These are phyloP conservation scores for Cryoendolithus antarcticus DNA, from an alignment of 2,329 filamentous ascomycete genomes.

Conservation along the genomic window DNA sequence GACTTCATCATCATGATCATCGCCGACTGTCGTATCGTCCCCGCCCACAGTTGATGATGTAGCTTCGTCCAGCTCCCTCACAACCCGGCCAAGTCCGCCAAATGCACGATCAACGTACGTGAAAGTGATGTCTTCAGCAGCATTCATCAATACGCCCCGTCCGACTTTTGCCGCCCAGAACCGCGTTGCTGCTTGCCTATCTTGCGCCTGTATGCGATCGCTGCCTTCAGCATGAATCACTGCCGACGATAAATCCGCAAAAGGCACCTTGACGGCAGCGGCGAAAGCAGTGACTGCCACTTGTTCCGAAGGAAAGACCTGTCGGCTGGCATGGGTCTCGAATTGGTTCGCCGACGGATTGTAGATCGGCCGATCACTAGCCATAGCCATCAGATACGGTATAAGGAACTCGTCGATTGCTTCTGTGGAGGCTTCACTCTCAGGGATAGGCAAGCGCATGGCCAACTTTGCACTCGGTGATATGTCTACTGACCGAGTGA, in stretches of 20 bases:
- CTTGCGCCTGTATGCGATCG: conserved; percentile 25
- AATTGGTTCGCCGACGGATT: conserved; percentile 48
- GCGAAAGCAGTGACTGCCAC: conserved; percentile 46
- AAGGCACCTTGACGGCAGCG: conserved; percentile 39
- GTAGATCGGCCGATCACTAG: conserved; percentile 37
- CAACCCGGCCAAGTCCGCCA: conserved; percentile 41
- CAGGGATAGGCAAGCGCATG: conserved; percentile 36
- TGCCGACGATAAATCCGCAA: conserved; percentile 36
- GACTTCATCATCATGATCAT: conserved; percentile 11
- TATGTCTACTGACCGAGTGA: conserved; percentile 35
- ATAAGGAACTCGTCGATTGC: conserved; percentile 45
- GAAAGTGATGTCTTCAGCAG: conserved; percentile 43
- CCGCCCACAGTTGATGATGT: conserved; percentile 13
- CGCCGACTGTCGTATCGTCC: background rate
- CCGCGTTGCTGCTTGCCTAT: conserved; percentile 30
- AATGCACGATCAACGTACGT: conserved; percentile 48
- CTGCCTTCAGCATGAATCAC: conserved; percentile 13
- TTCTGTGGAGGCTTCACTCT: conserved; percentile 35
- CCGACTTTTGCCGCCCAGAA: conserved; percentile 52
- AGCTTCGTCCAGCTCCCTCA: conserved; percentile 11
- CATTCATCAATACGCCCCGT: conserved; percentile 46
- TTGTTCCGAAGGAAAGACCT: conserved; percentile 41
- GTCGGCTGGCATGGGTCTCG: conserved; percentile 40
- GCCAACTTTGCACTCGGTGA: conserved; percentile 23
- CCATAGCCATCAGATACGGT: conserved; percentile 45